Conservation (phyloP, 495 filamentous ascomycete genomes). For the Penicillium cinerascens region DNA sequence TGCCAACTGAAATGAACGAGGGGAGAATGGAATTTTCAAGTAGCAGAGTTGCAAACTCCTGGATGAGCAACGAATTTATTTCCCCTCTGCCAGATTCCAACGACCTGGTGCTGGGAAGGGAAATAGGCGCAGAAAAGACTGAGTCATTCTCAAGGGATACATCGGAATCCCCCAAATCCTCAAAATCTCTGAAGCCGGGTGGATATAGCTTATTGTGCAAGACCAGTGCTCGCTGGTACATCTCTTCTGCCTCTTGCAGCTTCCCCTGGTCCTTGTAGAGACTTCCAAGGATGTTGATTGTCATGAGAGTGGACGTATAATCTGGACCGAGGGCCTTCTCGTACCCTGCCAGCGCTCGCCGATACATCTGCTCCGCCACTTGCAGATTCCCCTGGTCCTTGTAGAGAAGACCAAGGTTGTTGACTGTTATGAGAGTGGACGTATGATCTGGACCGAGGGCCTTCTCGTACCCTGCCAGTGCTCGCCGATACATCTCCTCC, state of each 20-base stretch:
- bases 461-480: too few relatives aligned
- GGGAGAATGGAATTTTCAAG: too few relatives aligned
- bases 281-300: conserved; percentile 28
- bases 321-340: conserved; percentile 28
- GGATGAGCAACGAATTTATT: too few relatives aligned
- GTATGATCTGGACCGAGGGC: too few relatives aligned
- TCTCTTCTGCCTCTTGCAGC: conserved; percentile 21
- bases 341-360: conserved; percentile 23
- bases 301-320: conserved; percentile 28
- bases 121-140: background rate
- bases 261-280: conserved; percentile 17
- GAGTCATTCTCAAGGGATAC: background rate
- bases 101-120: background rate
- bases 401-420: too few relatives aligned
- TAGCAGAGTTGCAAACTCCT: too few relatives aligned
- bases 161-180: background rate
- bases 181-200: too few relatives aligned
- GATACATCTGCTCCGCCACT: conserved; percentile 26
- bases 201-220: too few relatives aligned
- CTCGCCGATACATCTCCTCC: conserved; percentile 23
- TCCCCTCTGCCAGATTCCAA: background rate
- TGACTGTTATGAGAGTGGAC: too few relatives aligned
- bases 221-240: conserved; percentile 15
- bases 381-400: background rate
- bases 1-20: background rate